Conservation (phyloP, 495 filamentous ascomycete species). For the Neurospora hispaniola region DNA sequence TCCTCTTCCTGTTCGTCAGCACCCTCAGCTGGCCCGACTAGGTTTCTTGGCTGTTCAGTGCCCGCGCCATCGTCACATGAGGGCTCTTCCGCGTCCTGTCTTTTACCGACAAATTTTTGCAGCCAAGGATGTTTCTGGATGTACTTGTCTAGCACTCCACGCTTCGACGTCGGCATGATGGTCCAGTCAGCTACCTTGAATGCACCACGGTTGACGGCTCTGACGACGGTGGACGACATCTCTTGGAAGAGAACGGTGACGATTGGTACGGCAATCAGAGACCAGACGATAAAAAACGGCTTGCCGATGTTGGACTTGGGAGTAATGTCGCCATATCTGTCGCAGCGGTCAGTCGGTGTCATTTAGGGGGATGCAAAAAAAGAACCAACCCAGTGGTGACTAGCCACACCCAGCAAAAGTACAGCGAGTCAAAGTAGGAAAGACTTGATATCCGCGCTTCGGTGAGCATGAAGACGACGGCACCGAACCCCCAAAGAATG, state of each 20-base stretch:
- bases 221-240: conserved; percentile 58
- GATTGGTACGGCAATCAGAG: conserved; percentile 61
- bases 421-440: conserved; percentile 61
- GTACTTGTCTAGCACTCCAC: background rate
- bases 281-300: conserved; percentile 75
- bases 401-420: conserved; percentile 65
- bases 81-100: background rate
- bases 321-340: conserved; percentile 55
- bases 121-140: background rate
- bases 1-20: conserved; percentile 12
- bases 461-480: conserved; percentile 48
- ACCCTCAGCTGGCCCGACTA: background rate
- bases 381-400: conserved; percentile 53
- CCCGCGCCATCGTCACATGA: background rate
- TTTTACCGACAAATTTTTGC: background rate
- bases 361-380: background rate
- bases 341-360: background rate
- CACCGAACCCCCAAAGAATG: conserved; percentile 63
- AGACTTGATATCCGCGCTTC: conserved; percentile 39
- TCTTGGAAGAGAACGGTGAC: conserved; percentile 67
- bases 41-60: background rate
- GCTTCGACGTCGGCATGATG: conserved; percentile 39
- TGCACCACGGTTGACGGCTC: conserved; percentile 50
- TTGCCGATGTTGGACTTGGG: conserved; percentile 58
- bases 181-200: conserved; percentile 57